A percentile compares a stretch with the other conserved stretches of the same genome.
Evolutionary conservation across 805 yeast species (phyloP).

Genomic region (Saccharomycopsis sp.): DNA sequence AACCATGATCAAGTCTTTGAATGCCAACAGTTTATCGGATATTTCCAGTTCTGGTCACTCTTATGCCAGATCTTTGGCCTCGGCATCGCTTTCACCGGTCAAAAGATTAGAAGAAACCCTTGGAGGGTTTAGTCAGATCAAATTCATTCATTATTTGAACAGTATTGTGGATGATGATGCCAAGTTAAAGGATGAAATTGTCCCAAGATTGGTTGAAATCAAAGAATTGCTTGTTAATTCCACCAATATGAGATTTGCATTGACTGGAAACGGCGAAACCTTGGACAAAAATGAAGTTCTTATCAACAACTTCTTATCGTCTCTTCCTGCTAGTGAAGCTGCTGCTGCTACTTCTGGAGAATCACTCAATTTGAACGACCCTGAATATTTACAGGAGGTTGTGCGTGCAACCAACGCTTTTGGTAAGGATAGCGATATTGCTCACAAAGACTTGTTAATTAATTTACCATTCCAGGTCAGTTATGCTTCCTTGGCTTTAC

Average conservation of each 20-base stretch:
- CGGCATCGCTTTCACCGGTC: constrained; percentile 54
- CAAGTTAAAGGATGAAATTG: constrained; percentile 45
- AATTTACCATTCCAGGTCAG: constrained; percentile 84
- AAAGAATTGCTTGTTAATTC: constrained; percentile 39
- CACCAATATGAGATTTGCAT: constrained; percentile 41
- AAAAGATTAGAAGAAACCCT: constrained; percentile 57
- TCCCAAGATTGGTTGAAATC: constrained; percentile 57
- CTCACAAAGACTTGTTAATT: constrained; percentile 32
- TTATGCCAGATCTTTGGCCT: constrained; percentile 65
- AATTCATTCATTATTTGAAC: constrained; percentile 57
- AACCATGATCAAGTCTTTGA: constrained; percentile 64
- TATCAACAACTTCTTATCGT: constrained; percentile 27
- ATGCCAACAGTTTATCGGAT: constrained; percentile 69
- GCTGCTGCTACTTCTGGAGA: constrained; percentile 21
- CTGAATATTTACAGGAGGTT: constrained; percentile 7
- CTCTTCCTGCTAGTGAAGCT: constrained; percentile 25
- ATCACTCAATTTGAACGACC: background rate
- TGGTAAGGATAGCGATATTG: constrained; percentile 2
- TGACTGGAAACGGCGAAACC: constrained; percentile 50
- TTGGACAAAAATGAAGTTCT: constrained; percentile 27
- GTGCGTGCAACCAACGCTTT: background rate
- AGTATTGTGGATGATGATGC: constrained; percentile 43
- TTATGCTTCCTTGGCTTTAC: constrained; percentile 62
- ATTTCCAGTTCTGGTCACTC: constrained; percentile 87
- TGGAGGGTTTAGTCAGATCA: constrained; percentile 72